Evolutionary conservation across 2,329 filamentous ascomycete genomes (phyloP), one percentile per base, ranked within the genome.

Genomic region (Microcera coccophila): DNA sequence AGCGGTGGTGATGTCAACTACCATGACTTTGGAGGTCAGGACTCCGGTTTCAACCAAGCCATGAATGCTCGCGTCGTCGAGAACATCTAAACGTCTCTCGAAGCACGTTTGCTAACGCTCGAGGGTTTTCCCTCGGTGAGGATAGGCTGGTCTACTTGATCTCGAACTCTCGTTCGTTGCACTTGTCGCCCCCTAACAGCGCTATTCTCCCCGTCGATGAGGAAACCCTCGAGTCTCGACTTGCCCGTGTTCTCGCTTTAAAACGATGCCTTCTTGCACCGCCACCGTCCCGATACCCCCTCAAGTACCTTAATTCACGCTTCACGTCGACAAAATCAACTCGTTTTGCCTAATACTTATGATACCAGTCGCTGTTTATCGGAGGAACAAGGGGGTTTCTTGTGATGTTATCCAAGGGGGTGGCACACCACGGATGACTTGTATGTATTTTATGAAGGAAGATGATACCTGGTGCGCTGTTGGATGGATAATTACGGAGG

Each of bases 31-130:
- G 71, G 71, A 65, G 69, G 68, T 65, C 65, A 70, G 62, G 74
- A 80, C 55, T 51, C 66, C 52, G 80, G 84, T 40, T 87, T 95
- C 65, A 83, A 91, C 68, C 77, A 80, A 57, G 89, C 88, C 24
- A 79, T 95, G 63, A 90, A 93, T 63, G 81, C 90, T 40, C 80
- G 81, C 46, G 75, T 95, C 29, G 76, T 95, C 53, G 87, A 96
- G 75, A 85, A 90, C 68, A 91, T 96, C 66, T 95, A 75, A 77
- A 22, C 44, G 34, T 38, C 50, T 39, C 16, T 40, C 41, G 22
- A 33, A 31, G 41, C 39, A 39, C 18, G 32, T 41, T 24, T 17
- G 61, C 62, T 65, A 55, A 64, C 61, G 57, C 49, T 57, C 54
- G 53, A 48, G 50, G 48, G 36, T 55, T 55, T 53, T 52, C 49